phyloP scores from a whole-genome alignment of 176 grass and related monocot genomes.

The Musa schizocarpa region DNA sequence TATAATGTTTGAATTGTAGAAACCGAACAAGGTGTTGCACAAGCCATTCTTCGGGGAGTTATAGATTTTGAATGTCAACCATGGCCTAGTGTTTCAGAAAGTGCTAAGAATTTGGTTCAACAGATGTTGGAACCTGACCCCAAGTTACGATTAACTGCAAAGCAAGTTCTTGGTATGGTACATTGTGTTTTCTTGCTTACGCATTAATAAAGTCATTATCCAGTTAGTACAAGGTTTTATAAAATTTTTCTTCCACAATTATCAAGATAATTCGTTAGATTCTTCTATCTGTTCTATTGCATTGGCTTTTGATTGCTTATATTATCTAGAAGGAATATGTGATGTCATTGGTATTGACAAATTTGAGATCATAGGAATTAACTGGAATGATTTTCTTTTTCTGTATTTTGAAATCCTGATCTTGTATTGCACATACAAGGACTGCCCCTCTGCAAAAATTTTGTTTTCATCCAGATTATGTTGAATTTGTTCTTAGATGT shows the following conservation, averaged over 20 bases:
- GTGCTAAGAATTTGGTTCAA: conserved; percentile 86
- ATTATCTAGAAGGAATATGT: not conserved
- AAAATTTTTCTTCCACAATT: not conserved
- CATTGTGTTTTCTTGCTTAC: not conserved
- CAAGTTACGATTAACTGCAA: conserved; percentile 82
- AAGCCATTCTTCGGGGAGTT: conserved; percentile 83
- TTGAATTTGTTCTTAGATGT: not conserved
- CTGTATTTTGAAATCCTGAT: too few species aligned
- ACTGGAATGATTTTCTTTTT: too few species aligned
- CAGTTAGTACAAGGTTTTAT: not conserved
- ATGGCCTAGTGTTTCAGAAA: conserved; percentile 93
- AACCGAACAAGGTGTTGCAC: conserved; percentile 92
- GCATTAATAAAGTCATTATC: not conserved
- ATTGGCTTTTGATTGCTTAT: not conserved
- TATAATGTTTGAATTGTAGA: conserved; percentile 35
- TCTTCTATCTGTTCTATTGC: not conserved
- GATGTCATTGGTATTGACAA: not conserved
- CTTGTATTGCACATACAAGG: not conserved
- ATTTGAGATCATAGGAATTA: not conserved
- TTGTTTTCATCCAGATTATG: too few species aligned
- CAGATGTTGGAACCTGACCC: conserved; percentile 89
- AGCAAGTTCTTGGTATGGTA: conserved; percentile 79
- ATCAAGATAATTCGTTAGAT: not conserved
- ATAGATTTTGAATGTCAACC: conserved; percentile 94
- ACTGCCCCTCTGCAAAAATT: too few species aligned